A percentile compares a stretch with the other conserved stretches of the same genome.
Evolutionary conservation across 495 filamentous ascomycete genomes (phyloP).

Genomic region (Trichocladium antarcticum): DNA sequence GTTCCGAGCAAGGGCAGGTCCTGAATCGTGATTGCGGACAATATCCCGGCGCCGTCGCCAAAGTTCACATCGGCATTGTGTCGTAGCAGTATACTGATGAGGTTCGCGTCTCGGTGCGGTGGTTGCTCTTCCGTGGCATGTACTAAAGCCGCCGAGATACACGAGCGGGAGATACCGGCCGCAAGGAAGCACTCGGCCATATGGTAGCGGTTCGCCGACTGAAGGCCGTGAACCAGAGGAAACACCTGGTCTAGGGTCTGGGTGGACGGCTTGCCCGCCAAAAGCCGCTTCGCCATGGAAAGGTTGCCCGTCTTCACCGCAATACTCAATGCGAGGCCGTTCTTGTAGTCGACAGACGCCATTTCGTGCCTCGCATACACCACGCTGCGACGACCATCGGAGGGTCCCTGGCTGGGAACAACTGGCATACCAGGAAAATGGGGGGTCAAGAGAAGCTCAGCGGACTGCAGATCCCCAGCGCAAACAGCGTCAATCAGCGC

Average conservation of each 20-base stretch:
- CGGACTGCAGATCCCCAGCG: constrained; percentile 29
- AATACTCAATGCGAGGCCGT: constrained; percentile 32
- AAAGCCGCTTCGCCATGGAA: constrained; percentile 30
- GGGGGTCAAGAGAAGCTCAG: constrained; percentile 32
- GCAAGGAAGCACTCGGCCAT: constrained; percentile 33
- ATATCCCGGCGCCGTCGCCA: constrained; percentile 33
- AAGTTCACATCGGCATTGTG: constrained; percentile 37
- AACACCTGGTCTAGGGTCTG: constrained; percentile 33
- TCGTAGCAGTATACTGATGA: constrained; percentile 35
- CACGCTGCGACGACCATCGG: constrained; percentile 19
- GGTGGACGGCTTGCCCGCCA: constrained; percentile 29
- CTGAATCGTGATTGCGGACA: constrained; percentile 29
- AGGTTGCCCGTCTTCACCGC: constrained; percentile 29
- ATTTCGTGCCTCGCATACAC: constrained; percentile 30
- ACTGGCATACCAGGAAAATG: constrained; percentile 26
- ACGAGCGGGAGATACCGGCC: constrained; percentile 27
- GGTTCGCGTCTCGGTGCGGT: constrained; percentile 30
- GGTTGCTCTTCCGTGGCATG: constrained; percentile 32
- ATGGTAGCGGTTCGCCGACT: constrained; percentile 26
- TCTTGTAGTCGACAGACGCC: constrained; percentile 36
- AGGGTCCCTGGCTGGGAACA: constrained; percentile 14
- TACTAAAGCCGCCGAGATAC: constrained; percentile 32
- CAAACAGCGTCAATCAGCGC: constrained; percentile 33
- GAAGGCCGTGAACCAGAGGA: constrained; percentile 24
- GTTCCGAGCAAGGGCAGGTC: constrained; percentile 29